Evolutionary conservation across 2,329 filamentous ascomycete genomes (phyloP).

Genomic region (Cercospora nicotianae): DNA sequence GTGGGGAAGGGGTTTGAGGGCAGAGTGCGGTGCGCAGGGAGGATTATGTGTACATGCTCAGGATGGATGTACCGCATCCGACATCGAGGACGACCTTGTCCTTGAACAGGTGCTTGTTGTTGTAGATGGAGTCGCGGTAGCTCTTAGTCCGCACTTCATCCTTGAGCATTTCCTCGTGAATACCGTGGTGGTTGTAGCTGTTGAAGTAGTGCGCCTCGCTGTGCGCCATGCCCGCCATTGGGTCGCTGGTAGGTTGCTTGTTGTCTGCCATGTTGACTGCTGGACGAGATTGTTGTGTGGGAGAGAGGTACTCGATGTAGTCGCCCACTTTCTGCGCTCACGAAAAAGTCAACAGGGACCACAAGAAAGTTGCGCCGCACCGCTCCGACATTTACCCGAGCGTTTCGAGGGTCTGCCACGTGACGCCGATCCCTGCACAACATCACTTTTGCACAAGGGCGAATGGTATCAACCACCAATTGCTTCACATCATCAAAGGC

Average conservation of each 20-base stretch:
- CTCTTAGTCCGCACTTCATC: conserved; percentile 95
- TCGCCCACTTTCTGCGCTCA: background rate
- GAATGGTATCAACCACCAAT: background rate
- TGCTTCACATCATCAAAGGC: background rate
- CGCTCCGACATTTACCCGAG: background rate
- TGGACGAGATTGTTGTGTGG: background rate
- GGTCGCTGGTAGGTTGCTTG: conserved; percentile 28
- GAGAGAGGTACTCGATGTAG: background rate
- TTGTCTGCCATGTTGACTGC: conserved; percentile 18
- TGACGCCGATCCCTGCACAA: background rate
- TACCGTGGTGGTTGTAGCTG: conserved; percentile 98
- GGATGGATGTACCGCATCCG: conserved; percentile 93
- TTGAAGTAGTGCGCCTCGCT: conserved; percentile 99
- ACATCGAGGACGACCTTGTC: conserved; percentile 95
- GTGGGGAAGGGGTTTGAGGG: background rate
- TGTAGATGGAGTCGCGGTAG: conserved; percentile 96
- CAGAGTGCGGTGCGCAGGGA: conserved; percentile 26
- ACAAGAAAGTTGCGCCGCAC: background rate
- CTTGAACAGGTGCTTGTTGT: conserved; percentile 93
- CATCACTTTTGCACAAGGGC: background rate
- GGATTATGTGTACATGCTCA: conserved; percentile 76
- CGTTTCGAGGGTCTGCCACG: background rate
- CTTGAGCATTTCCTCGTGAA: conserved; percentile 92
- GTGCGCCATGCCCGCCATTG: conserved; percentile 73
- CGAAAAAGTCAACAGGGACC: conserved; percentile 8